A percentile compares a stretch with the other conserved stretches of the same genome.
Evolutionary conservation across 2,329 filamentous ascomycete genomes (phyloP).

Genomic region (Colletotrichum kahawae): DNA sequence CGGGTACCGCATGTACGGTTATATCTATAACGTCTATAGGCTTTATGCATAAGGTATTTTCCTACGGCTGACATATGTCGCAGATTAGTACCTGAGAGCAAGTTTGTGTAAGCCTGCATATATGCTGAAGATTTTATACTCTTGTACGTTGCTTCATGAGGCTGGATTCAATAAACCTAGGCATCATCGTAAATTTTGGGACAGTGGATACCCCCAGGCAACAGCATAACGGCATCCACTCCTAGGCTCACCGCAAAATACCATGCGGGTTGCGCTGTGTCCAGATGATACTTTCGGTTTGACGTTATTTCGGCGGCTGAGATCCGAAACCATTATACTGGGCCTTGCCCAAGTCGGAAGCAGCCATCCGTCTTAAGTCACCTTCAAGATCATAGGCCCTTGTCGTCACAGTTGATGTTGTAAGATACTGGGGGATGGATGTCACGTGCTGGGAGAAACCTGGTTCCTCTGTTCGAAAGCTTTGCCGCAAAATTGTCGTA

Average conservation of each 20-base stretch:
- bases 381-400: no score
- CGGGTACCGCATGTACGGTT: background rate
- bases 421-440: no score
- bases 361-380: no score
- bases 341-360: no score
- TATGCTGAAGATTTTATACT: no score
- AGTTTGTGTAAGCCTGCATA: background rate
- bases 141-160: background rate
- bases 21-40: background rate
- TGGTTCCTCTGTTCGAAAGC: no score
- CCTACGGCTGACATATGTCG: rapidly evolving
- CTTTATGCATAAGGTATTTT: background rate
- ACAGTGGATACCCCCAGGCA: background rate
- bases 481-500: no score
- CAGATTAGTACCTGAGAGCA: background rate
- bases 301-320: background rate
- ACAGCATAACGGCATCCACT: background rate
- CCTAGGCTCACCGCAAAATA: background rate
- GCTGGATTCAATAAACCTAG: rapidly evolving
- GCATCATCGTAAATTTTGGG: background rate
- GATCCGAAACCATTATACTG: rapidly evolving
- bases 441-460: no score
- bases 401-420: no score
- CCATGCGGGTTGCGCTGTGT: background rate
- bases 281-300: background rate